Evolutionary conservation across 2,329 filamentous ascomycete species (phyloP).

Genomic region (Claviceps fusiformis): DNA sequence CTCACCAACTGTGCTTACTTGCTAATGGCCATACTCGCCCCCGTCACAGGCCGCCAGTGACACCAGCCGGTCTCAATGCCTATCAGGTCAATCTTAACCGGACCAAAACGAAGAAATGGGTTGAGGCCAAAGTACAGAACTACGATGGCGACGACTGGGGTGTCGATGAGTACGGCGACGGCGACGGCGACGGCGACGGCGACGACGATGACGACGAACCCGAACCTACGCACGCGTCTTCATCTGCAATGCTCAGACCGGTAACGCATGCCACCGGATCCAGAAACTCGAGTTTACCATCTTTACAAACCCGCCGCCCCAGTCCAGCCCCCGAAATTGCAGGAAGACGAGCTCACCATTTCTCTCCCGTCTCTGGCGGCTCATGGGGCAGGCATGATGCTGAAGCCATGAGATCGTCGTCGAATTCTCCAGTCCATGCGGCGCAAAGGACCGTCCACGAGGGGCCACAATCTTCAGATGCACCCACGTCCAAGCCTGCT

Average conservation of each 20-base stretch:
- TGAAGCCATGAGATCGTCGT: conserved; percentile 26
- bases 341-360: neutral
- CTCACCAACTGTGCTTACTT: neutral
- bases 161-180: conserved; percentile 57
- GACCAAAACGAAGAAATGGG: conserved; percentile 88
- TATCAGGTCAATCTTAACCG: conserved; percentile 83
- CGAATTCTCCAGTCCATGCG: conserved; percentile 64
- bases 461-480: conserved; percentile 36
- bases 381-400: neutral
- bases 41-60: conserved; percentile 16
- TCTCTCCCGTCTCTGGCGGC: neutral
- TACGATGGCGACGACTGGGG: conserved; percentile 96
- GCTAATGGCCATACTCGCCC: conserved; percentile 7
- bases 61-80: conserved; percentile 19
- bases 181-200: no score
- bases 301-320: conserved; percentile 3
- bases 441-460: conserved; percentile 47
- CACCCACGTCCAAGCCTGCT: conserved; percentile 39
- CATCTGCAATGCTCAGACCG: conserved; percentile 1
- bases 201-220: conserved; percentile 45
- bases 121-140: conserved; percentile 70
- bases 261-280: neutral
- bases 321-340: neutral
- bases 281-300: conserved; percentile 5
- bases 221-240: conserved; percentile 16